Evolutionary conservation across 768 basidiomycete species (phyloP).

Genomic region (Mycena filopes): DNA sequence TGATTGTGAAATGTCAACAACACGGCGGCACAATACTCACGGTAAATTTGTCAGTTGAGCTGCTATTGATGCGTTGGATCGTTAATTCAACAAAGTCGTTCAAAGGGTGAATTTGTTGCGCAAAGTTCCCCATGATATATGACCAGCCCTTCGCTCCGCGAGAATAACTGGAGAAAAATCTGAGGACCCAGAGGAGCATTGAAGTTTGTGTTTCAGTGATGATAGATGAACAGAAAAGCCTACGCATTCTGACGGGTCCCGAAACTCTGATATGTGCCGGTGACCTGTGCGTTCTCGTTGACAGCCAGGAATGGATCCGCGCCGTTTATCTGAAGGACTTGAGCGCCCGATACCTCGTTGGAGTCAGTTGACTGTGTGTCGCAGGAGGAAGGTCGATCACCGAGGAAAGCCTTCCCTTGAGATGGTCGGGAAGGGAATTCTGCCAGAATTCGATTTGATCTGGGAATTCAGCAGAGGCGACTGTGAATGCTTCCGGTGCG

Average conservation of each 20-base stretch:
- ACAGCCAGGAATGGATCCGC: conserved; percentile 61
- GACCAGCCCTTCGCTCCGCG: conserved; percentile 50
- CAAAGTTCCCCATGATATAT: conserved; percentile 65
- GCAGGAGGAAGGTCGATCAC: conserved; percentile 36
- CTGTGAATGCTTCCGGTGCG: conserved; percentile 62
- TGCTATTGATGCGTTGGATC: conserved; percentile 54
- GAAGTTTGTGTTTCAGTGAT: conserved; percentile 1
- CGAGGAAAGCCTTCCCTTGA: conserved; percentile 59
- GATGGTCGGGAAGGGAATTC: conserved; percentile 54
- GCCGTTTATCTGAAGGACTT: conserved; percentile 64
- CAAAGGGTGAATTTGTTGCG: conserved; percentile 62
- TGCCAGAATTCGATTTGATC: conserved; percentile 67
- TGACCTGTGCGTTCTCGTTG: conserved; percentile 59
- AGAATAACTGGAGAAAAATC: conserved; percentile 59
- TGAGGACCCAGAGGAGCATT: conserved; percentile 26
- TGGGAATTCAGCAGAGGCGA: conserved; percentile 61
- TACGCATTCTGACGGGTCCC: conserved; percentile 62
- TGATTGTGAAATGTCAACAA: conserved; percentile 8
- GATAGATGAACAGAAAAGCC: conserved; percentile 23
- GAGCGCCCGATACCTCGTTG: conserved; percentile 57
- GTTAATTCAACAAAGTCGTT: conserved; percentile 59
- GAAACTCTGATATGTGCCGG: conserved; percentile 64
- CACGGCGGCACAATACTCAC: too few relatives aligned
- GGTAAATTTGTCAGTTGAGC: conserved; percentile 53
- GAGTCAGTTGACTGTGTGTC: background rate